Evolutionary conservation across 352 stramenopile species (phyloP).

Genomic region (Phytophthora brassicae): DNA sequence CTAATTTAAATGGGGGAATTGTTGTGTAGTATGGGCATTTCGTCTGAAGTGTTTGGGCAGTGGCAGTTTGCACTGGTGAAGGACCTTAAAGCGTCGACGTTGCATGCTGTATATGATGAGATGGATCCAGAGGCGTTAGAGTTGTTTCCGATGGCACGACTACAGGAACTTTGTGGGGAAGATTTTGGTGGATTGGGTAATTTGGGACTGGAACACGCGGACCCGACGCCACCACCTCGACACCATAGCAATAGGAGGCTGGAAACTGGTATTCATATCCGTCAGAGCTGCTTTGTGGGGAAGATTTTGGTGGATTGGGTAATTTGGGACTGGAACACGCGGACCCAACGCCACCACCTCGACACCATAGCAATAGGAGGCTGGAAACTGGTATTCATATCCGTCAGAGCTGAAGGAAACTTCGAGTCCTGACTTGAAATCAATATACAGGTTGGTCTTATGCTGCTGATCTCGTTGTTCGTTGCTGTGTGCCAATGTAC

Average conservation of each 20-base stretch:
- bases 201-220: slow-evolving; percentile 76
- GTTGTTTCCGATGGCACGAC: slow-evolving; percentile 54
- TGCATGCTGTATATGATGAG: slow-evolving; percentile 58
- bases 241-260: slow-evolving; percentile 53
- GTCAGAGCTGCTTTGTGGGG: slow-evolving; percentile 65
- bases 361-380: slow-evolving; percentile 45
- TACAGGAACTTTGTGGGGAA: slow-evolving; percentile 59
- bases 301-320: slow-evolving; percentile 52
- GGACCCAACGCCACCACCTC: slow-evolving; percentile 43
- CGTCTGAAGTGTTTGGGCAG: slow-evolving; percentile 57
- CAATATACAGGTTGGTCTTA: slow-evolving; percentile 12
- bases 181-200: slow-evolving; percentile 55
- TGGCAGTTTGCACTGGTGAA: slow-evolving; percentile 82
- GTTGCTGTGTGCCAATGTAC: background rate
- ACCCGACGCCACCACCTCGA: slow-evolving; percentile 41
- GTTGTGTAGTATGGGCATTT: slow-evolving; percentile 63
- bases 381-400: slow-evolving; percentile 87
- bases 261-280: slow-evolving; percentile 86
- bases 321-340: slow-evolving; percentile 76
- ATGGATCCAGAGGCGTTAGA: slow-evolving; percentile 61
- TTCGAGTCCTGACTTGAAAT: too few relatives aligned
- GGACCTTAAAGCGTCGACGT: slow-evolving; percentile 67
- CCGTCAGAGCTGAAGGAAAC: slow-evolving; percentile 56
- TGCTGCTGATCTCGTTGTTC: slow-evolving; percentile 11
- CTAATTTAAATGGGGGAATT: background rate